Conservation (phyloP, 106 monocot species). For the Cymbidium sinense region DNA sequence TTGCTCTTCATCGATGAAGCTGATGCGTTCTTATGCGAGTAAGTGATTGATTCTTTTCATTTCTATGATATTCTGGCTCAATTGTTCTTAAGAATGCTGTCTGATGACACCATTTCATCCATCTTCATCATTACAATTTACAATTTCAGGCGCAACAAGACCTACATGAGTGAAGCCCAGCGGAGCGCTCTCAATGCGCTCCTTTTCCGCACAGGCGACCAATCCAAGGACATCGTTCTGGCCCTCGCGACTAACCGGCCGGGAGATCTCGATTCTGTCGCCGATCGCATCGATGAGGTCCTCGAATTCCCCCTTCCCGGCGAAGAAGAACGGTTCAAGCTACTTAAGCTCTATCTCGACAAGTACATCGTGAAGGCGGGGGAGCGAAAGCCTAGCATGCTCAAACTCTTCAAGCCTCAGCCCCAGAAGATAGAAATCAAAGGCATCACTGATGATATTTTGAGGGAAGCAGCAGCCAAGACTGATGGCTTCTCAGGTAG, state of each 20-base stretch:
- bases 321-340: slow-evolving; percentile 79
- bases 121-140: background rate
- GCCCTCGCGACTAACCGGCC: slow-evolving; percentile 89
- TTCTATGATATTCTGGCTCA: background rate
- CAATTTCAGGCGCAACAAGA: slow-evolving; percentile 58
- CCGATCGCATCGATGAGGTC: slow-evolving; percentile 92
- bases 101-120: background rate
- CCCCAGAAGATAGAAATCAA: slow-evolving; percentile 70
- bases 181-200: slow-evolving; percentile 80
- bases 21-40: slow-evolving; percentile 99
- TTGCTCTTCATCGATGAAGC: slow-evolving; percentile 96
- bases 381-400: slow-evolving; percentile 25
- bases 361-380: slow-evolving; percentile 71
- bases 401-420: slow-evolving; percentile 29
- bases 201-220: slow-evolving; percentile 80
- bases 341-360: slow-evolving; percentile 82
- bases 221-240: slow-evolving; percentile 85
- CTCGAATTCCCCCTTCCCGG: slow-evolving; percentile 88
- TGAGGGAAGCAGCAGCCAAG: slow-evolving; percentile 73
- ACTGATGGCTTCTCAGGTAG: slow-evolving; percentile 89
- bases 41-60: slow-evolving; percentile 30
- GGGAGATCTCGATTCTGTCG: slow-evolving; percentile 88
- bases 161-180: slow-evolving; percentile 82
- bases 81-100: background rate
- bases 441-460: slow-evolving; percentile 63